phyloP scores from a whole-genome alignment of 1,139 yeast species.

The Suhomyces kunorum region DNA sequence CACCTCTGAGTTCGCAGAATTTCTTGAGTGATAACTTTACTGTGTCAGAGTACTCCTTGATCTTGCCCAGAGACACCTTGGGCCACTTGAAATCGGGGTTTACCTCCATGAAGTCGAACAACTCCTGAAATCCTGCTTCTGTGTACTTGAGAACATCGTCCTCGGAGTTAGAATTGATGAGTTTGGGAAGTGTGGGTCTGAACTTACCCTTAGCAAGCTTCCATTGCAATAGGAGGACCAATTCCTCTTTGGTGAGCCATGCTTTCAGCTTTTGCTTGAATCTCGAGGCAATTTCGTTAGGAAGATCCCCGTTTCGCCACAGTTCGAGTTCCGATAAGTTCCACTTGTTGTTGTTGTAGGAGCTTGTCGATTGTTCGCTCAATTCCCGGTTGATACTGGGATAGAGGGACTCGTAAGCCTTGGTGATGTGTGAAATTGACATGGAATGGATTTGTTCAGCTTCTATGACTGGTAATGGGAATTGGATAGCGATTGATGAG shows the following conservation, averaged over 20 bases:
- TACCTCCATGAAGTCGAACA: slow-evolving; percentile 22
- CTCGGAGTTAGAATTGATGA: slow-evolving; percentile 38
- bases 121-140: slow-evolving; percentile 27
- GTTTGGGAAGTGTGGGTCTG: slow-evolving; percentile 46
- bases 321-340: slow-evolving; percentile 36
- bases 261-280: slow-evolving; percentile 20
- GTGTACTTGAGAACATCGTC: slow-evolving; percentile 33
- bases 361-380: slow-evolving; percentile 19
- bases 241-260: slow-evolving; percentile 40
- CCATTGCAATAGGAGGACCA: slow-evolving; percentile 49
- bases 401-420: slow-evolving; percentile 17
- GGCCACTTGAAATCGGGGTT: slow-evolving; percentile 13
- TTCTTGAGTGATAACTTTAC: slow-evolving; percentile 31
- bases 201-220: slow-evolving; percentile 51
- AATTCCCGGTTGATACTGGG: slow-evolving; percentile 20
- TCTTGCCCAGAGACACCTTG: neutral
- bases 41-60: slow-evolving; percentile 18
- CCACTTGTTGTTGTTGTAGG: slow-evolving; percentile 24
- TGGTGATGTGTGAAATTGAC: slow-evolving; percentile 8
- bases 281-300: slow-evolving; percentile 24
- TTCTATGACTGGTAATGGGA: neutral
- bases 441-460: neutral
- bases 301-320: slow-evolving; percentile 37
- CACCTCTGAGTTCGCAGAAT: slow-evolving; percentile 42
- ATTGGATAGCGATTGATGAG: neutral